Base-by-base conservation (phyloP, 179 eudicot genomes). In the Silene vulgaris region DNA sequence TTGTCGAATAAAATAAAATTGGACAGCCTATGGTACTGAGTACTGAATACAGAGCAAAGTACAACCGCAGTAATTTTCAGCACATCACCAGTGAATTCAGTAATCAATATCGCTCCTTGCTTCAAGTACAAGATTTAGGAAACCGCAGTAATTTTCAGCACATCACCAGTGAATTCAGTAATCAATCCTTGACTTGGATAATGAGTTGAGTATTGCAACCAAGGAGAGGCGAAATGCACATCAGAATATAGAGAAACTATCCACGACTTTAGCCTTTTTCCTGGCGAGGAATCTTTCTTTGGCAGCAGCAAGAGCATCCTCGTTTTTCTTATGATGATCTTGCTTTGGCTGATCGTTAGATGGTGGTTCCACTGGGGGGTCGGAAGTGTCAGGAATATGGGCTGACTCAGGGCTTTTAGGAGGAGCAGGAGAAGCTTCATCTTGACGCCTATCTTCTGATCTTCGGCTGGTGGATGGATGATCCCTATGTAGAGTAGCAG, bases 271-370 rank as follows among this genome's bases (percentile, higher is more conserved):
- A 20, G 91, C 85, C 79, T 74, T 90, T 84, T 93, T 93, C 83
- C 98, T 74, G 13, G 98, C 97, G 79, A 93, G 76, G 79, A 87
- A 93, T 5, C 97, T 89, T 80, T 83, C 96, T 85, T 87, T 90
- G 2, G 97, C 98, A 3, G 96, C 97, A 37, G 93, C 90, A 23
- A 93, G 65, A 37, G 90, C 87, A 73, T 90, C 92, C 78, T 79
- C 81, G 59, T 61, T 82, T 79, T 86, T 89, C 79, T 87, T 89
- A 68, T 89, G 89, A 82, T 89, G 90, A 81, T 89, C 90, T 32
- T 8, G 77, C 74, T 76, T 84, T 4, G 81, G 82, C 71, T 85
- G 85, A 50, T 85, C 85, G 30, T 30, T 65, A 14, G 72, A 64
- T 17, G 83, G 79, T 73, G 75, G 80, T 74, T 82, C 87, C 40